A percentile compares a stretch with the other conserved stretches of the same genome.
phyloP scores from a whole-genome alignment of 495 filamentous ascomycete species.

The Neurospora sp. region DNA sequence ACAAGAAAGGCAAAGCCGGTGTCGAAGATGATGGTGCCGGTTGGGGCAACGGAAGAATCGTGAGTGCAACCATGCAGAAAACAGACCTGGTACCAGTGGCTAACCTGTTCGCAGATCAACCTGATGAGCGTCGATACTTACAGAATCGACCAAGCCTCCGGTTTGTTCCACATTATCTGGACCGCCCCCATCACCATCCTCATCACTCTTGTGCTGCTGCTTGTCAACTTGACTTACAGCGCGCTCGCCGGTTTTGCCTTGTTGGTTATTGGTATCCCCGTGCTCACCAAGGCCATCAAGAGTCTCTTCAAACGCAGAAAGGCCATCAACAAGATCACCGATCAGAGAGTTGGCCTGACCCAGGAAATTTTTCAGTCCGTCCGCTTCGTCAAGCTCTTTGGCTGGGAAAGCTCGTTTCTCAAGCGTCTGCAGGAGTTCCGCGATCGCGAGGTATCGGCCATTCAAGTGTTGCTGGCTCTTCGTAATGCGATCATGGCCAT shows the following conservation, averaged over 20 bases:
- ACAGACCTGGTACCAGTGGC: not conserved
- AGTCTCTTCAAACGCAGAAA: conserved; percentile 58
- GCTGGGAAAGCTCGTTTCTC: conserved; percentile 84
- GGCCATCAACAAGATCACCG: conserved; percentile 83
- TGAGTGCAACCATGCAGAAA: conserved; percentile 3
- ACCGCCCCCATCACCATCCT: conserved; percentile 68
- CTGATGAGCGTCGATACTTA: conserved; percentile 92
- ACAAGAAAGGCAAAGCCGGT: conserved; percentile 27
- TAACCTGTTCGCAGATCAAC: conserved; percentile 39
- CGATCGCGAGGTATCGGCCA: conserved; percentile 60
- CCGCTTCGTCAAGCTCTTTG: conserved; percentile 92
- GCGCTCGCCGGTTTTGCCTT: conserved; percentile 81
- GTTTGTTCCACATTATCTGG: conserved; percentile 87
- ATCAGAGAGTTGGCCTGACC: conserved; percentile 79
- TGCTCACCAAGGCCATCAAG: conserved; percentile 63
- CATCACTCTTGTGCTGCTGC: conserved; percentile 64
- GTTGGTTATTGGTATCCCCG: conserved; percentile 64
- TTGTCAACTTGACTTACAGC: conserved; percentile 81
- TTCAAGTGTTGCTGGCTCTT: conserved; percentile 70
- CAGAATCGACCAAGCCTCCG: conserved; percentile 73
- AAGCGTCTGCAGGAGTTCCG: conserved; percentile 63
- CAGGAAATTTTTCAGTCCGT: conserved; percentile 89
- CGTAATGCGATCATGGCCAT: conserved; percentile 78
- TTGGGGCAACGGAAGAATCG: conserved; percentile 84
- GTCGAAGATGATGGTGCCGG: conserved; percentile 60